Evolutionary conservation across 805 yeast genomes (phyloP).

Genomic region (Spathaspora hagerdaliae): DNA sequence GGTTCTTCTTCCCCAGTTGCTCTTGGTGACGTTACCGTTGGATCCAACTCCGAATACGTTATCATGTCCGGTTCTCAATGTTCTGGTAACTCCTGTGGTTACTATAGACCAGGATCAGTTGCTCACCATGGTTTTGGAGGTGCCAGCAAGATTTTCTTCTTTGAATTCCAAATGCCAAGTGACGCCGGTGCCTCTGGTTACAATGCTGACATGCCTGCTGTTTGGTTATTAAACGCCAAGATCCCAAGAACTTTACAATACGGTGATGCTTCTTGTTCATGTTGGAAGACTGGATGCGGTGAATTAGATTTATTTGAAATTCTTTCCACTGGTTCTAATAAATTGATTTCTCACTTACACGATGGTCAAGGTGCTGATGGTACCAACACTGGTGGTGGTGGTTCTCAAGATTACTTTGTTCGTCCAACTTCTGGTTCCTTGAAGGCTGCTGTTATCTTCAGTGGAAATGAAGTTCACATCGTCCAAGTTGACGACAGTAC

Average conservation of each 20-base stretch:
- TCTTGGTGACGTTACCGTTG: slow-evolving; percentile 62
- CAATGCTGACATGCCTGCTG: slow-evolving; percentile 96
- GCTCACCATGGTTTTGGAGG: slow-evolving; percentile 96
- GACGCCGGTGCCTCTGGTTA: slow-evolving; percentile 44
- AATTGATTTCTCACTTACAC: slow-evolving; percentile 79
- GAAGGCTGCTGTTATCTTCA: slow-evolving; percentile 88
- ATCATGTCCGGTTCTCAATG: slow-evolving; percentile 75
- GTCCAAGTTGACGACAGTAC: slow-evolving; percentile 54
- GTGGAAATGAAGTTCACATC: slow-evolving; percentile 52
- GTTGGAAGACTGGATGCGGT: slow-evolving; percentile 98
- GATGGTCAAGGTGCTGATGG: slow-evolving; percentile 69
- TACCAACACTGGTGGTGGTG: slow-evolving; percentile 67
- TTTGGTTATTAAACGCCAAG: slow-evolving; percentile 93
- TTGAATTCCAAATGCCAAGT: slow-evolving; percentile 92
- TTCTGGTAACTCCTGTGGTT: slow-evolving; percentile 67
- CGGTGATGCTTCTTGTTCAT: slow-evolving; percentile 80
- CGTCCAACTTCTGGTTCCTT: slow-evolving; percentile 78
- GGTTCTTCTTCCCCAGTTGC: slow-evolving; percentile 68
- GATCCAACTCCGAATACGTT: slow-evolving; percentile 74
- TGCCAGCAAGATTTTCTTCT: slow-evolving; percentile 74
- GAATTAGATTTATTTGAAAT: slow-evolving; percentile 94
- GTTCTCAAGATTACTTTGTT: slow-evolving; percentile 77
- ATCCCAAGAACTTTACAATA: slow-evolving; percentile 96
- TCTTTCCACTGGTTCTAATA: slow-evolving; percentile 68
- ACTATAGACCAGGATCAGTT: slow-evolving; percentile 78